Conservation (phyloP, 148 eudicot species). For the Rhododendron molle region DNA sequence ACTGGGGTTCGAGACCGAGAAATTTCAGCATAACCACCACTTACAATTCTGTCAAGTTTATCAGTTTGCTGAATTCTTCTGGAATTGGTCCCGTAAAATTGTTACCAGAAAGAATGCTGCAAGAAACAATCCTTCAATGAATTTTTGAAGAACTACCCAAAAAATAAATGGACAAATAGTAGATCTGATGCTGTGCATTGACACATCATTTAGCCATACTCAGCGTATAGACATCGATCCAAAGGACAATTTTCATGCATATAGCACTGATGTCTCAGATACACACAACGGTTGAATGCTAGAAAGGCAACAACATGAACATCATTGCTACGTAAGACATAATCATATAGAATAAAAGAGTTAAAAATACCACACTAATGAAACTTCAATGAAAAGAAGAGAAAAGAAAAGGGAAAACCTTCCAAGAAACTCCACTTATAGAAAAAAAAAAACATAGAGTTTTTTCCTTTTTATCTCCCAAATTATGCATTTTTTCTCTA, state of each 20-base stretch:
- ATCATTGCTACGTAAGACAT: background rate
- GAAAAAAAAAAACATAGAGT: no score
- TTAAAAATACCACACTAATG: background rate
- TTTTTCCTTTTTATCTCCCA: no score
- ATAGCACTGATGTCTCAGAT: background rate
- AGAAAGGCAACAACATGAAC: background rate
- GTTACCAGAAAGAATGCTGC: constrained; percentile 73
- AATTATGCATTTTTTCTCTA: no score
- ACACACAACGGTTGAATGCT: background rate
- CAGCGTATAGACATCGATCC: background rate
- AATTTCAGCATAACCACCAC: constrained; percentile 12
- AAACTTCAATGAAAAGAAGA: background rate
- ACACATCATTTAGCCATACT: background rate
- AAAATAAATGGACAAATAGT: background rate
- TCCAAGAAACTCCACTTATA: no score
- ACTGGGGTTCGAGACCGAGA: background rate
- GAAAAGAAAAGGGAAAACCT: background rate
- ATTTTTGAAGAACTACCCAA: background rate
- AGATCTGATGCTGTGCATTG: background rate
- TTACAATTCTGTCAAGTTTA: constrained; percentile 66
- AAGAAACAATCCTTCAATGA: background rate
- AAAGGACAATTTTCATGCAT: background rate
- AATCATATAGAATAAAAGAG: no score
- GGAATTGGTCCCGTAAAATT: constrained; percentile 76
- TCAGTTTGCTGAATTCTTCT: constrained; percentile 44